Evolutionary conservation across 192 early-diverging fungal genomes (phyloP), one percentile per base, ranked within the genome.

Genomic region (Dissophora globulifera): DNA sequence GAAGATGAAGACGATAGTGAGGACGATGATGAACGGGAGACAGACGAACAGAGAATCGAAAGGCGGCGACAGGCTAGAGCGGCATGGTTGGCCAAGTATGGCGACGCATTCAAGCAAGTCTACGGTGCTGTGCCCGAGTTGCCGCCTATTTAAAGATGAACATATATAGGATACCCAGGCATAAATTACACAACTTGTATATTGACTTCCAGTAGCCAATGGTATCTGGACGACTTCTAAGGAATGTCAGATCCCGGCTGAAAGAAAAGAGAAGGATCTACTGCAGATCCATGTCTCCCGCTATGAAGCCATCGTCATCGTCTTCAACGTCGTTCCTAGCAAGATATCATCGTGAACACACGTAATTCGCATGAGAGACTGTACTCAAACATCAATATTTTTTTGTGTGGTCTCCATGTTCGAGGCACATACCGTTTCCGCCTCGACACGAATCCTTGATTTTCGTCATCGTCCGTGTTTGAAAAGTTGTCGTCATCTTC

Each of bases 61-160:
- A 33, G 72, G 4, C 63, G 64, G 13, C 50, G 55, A 11, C 33
- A 61, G 23, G 72, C 58, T 0, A 50, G 72, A 8, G 58, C 57
- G 29, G 63, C 72, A 0, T 76, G 72, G 72, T 46, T 76, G 48
- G 63, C 72, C 38, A 76, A 67, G 38, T 76, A 76, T 42, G 72
- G 72, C 1, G 72, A 67, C 25, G 72, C 63, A 3, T 76, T 76
- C 38, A 76, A 61, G 33, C 63, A 76, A 29, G 72, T 76, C 19
- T 76, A 76, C 57, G 63, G 72, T 3, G 64, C 64, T 13, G 63
- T 67, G 2, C 63, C 72, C 8, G 72, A 76, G 33, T 53, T 76
- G 6, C 72, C 72, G 7, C 72, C 72, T 4, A 60, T 76, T 20
- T 76, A 46, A 54, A 20, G 7, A 23, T 5, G 19, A 47, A 47